These are phyloP conservation scores for Torrubiella hemipterigena DNA, from an alignment of 2,329 filamentous ascomycete genomes.

Conservation along the genomic window DNA sequence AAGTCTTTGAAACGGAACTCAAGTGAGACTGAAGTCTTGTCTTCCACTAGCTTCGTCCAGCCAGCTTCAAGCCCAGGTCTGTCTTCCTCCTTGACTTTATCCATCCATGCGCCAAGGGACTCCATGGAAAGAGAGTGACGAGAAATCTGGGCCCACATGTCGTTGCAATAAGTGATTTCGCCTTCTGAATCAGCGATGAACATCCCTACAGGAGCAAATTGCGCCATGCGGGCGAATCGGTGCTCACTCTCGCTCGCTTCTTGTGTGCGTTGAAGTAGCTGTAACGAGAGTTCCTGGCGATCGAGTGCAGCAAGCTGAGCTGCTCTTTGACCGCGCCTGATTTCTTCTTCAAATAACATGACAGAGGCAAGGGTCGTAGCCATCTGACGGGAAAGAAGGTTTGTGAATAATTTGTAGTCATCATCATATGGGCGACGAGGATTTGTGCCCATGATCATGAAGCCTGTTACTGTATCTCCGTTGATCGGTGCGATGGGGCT, in stretches of 20 bases:
- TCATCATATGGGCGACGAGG: constrained; percentile 68
- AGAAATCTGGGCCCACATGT: constrained; percentile 65
- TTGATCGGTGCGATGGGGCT: constrained; percentile 70
- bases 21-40: constrained; percentile 52
- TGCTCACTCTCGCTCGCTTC: constrained; percentile 59
- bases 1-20: constrained; percentile 66
- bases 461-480: constrained; percentile 60
- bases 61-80: constrained; percentile 41
- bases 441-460: constrained; percentile 69
- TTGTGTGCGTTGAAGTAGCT: constrained; percentile 53
- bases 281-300: constrained; percentile 63
- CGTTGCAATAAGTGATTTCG: constrained; percentile 67
- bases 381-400: constrained; percentile 61
- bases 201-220: constrained; percentile 73
- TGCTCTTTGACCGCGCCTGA: constrained; percentile 59
- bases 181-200: constrained; percentile 69
- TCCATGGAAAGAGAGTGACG: constrained; percentile 47
- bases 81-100: constrained; percentile 58
- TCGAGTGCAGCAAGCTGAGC: constrained; percentile 66
- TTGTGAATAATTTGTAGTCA: constrained; percentile 68
- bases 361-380: constrained; percentile 73
- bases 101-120: constrained; percentile 57
- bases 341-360: constrained; percentile 74
- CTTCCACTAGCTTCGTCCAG: constrained; percentile 50
- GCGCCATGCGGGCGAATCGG: constrained; percentile 73